These are phyloP conservation scores for Aspergillus indologenus DNA, from an alignment of 495 filamentous ascomycete genomes.

Conservation along the genomic window DNA sequence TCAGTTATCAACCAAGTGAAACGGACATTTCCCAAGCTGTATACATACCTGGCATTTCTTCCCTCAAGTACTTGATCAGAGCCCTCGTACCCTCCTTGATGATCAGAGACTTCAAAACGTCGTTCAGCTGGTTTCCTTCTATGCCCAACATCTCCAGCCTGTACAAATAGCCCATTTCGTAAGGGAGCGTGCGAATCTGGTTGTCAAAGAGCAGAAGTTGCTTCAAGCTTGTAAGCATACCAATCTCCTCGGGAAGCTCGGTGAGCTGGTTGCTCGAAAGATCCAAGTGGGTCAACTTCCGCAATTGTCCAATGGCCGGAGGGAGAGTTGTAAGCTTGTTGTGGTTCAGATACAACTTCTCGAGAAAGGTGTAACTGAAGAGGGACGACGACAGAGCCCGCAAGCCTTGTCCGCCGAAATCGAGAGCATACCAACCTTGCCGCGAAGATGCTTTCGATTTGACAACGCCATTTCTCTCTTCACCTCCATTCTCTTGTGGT, in stretches of 20 bases:
- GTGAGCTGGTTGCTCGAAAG: slow-evolving; percentile 81
- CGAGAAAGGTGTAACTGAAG: slow-evolving; percentile 83
- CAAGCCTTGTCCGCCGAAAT: slow-evolving; percentile 90
- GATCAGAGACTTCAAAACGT: slow-evolving; percentile 68
- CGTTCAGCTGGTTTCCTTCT: slow-evolving; percentile 82
- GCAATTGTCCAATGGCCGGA: slow-evolving; percentile 71
- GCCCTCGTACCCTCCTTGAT: slow-evolving; percentile 82
- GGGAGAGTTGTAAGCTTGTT: slow-evolving; percentile 82
- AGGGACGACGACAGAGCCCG: slow-evolving; percentile 72
- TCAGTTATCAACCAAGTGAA: slow-evolving; percentile 12
- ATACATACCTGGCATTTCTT: slow-evolving; percentile 74
- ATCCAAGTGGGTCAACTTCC: slow-evolving; percentile 76
- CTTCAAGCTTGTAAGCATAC: slow-evolving; percentile 88
- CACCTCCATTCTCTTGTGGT: slow-evolving; percentile 55
- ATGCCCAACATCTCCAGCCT: slow-evolving; percentile 85
- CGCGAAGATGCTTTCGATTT: slow-evolving; percentile 57
- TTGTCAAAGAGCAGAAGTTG: slow-evolving; percentile 86
- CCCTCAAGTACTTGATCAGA: slow-evolving; percentile 75
- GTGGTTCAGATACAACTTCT: slow-evolving; percentile 84
- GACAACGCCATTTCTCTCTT: slow-evolving; percentile 58
- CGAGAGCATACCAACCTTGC: slow-evolving; percentile 86
- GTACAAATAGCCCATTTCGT: slow-evolving; percentile 83
- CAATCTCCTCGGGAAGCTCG: slow-evolving; percentile 85
- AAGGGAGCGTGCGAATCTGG: slow-evolving; percentile 73
- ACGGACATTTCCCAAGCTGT: slow-evolving; percentile 4